Evolutionary conservation across 2,329 filamentous ascomycete species (phyloP), one percentile per base, ranked within the genome.

Genomic region (Elsinoe fawcettii): DNA sequence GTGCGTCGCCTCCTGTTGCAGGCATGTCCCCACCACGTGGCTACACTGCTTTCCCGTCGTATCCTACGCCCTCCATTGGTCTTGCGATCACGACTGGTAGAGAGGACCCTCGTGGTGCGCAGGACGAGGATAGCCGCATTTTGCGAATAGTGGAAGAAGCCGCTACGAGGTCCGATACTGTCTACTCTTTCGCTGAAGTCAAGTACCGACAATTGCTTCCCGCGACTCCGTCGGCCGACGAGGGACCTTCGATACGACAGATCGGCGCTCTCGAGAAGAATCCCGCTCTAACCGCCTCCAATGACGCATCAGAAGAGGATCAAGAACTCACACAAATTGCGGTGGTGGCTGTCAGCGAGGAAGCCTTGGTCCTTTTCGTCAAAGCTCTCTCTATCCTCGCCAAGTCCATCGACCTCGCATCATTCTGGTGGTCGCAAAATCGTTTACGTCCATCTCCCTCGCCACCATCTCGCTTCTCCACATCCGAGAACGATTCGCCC

Each of bases 141-240:
- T 84, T 92, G 2, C 86, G 90, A 66, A 80, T 83, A 44, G 90
- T 97, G 58, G 92, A 99, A 70, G 91, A 97, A 65, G 86, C 89
- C 62, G 93, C 93, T 1, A 93, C 90, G 30, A 81, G 91, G 37
- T 96, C 91, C 67, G 91, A 99, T 70, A 93, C 96, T 46, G 91
- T 99, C 2, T 99, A 91, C 69, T 91, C 92, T 2, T 97, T 99
- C 71, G 93, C 93, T 5, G 92, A 99, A 73, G 92, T 99, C 67
- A 99, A 99, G 72, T 96, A 95, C 73, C 93, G 95, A 71, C 93
- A 99, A 71, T 80, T 99, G n/a, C 83, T 96, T 51, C 93, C 93
- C 2, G 75, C 93, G 44, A 84, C 89, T 1, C 93, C 92, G 1
- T 92, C 88, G 0, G 81, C 80, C 63, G 84, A 88, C 51, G 83